phyloP scores from a whole-genome alignment of 345 rosid genomes.

The Citrus mangshanensis region DNA sequence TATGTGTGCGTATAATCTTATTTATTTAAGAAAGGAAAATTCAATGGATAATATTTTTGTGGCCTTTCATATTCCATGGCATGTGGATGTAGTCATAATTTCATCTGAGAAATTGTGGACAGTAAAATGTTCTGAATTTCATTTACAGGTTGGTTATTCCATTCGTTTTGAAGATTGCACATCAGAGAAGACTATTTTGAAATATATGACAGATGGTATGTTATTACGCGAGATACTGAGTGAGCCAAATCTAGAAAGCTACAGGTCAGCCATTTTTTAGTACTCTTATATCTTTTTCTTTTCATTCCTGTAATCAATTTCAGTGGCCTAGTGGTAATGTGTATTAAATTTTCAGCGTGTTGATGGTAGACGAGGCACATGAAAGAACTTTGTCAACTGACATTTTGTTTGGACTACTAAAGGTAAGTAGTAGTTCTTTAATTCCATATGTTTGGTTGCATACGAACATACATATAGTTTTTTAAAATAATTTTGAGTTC shows the following conservation, averaged over 20 bases:
- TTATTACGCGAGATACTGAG: conserved; percentile 90
- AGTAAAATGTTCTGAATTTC: conserved; percentile 16
- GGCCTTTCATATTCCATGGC: background rate
- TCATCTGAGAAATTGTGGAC: conserved; percentile 5
- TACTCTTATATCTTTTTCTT: background rate
- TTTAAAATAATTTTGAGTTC: background rate
- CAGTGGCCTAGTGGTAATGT: conserved; percentile 15
- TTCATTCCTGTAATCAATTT: background rate
- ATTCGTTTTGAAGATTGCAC: conserved; percentile 99
- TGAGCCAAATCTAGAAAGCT: conserved; percentile 87
- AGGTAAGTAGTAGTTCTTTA: conserved; percentile 47
- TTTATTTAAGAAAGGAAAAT: background rate
- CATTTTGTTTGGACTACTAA: conserved; percentile 89
- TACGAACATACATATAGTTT: background rate
- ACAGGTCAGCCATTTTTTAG: conserved; percentile 48
- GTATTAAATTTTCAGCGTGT: conserved; percentile 51
- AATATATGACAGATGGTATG: conserved; percentile 99
- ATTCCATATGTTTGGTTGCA: background rate
- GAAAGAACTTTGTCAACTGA: conserved; percentile 98
- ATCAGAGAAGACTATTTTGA: conserved; percentile 86
- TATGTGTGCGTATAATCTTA: background rate
- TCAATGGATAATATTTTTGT: background rate
- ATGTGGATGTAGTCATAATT: background rate
- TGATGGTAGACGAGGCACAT: conserved; percentile 99
- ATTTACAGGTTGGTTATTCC: conserved; percentile 83